A percentile compares a stretch with the other conserved stretches of the same genome.
phyloP scores from a whole-genome alignment of 345 rosid species.

The Dipteronia dyeriana region DNA sequence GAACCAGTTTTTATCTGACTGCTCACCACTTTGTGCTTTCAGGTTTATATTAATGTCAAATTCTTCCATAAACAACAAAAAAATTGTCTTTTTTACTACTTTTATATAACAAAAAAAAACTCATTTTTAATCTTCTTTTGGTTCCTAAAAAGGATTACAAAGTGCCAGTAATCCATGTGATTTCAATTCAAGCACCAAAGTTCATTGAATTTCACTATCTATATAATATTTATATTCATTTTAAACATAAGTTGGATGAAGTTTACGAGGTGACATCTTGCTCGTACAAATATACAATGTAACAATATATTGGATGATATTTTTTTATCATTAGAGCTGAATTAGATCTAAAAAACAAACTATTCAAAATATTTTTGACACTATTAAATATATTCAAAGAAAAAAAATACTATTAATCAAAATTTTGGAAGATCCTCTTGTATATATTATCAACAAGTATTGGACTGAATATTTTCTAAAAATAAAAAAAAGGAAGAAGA shows the following conservation, averaged over 20 bases:
- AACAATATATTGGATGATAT: too few species aligned
- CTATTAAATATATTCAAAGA: too few species aligned
- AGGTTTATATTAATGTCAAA: neutral
- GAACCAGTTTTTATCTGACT: slow-evolving; percentile 25
- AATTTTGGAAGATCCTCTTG: neutral
- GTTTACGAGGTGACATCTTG: slow-evolving; percentile 9
- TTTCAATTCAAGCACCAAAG: neutral
- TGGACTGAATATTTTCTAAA: too few species aligned
- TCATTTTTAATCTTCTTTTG: slow-evolving; percentile 11
- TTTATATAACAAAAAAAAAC: too few species aligned
- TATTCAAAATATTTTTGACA: too few species aligned
- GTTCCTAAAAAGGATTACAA: slow-evolving; percentile 13
- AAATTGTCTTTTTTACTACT: neutral
- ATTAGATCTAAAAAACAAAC: too few species aligned
- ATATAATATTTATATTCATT: too few species aligned
- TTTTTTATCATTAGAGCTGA: too few species aligned
- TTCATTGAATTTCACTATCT: neutral
- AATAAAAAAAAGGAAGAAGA: too few species aligned
- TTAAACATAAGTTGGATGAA: neutral
- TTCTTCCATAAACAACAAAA: neutral
- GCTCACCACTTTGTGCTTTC: slow-evolving; percentile 1
- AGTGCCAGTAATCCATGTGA: slow-evolving; percentile 13
- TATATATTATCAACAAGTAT: too few species aligned
- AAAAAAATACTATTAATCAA: neutral
- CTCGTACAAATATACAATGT: too few species aligned